Conservation (phyloP, 2,329 filamentous ascomycete species). For the Verticillium tricorpus region DNA sequence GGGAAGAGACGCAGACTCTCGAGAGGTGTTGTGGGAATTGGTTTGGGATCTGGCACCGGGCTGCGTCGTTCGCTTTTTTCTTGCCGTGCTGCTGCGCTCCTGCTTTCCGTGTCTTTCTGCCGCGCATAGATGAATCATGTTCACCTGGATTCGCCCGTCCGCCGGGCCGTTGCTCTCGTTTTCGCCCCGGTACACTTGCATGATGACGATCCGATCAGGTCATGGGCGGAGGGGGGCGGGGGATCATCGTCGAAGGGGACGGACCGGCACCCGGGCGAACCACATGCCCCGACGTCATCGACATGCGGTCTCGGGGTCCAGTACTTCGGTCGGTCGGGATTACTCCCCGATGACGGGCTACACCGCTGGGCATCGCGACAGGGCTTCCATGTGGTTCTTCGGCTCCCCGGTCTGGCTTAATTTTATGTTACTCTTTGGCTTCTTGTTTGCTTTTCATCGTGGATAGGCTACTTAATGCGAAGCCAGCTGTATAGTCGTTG, state of each 20-base stretch:
- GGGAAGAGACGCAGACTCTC: constrained; percentile 2
- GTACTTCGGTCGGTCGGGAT: background rate
- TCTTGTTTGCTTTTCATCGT: background rate
- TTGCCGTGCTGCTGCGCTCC: background rate
- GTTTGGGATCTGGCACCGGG: constrained; percentile 8
- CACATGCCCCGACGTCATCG: background rate
- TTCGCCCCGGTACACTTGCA: background rate
- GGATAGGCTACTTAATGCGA: background rate
- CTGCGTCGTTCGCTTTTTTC: constrained; percentile 13
- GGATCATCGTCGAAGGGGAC: background rate
- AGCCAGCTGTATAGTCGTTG: background rate
- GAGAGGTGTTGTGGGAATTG: constrained; percentile 11
- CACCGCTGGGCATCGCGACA: background rate
- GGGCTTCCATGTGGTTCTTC: background rate
- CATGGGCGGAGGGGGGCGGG: background rate
- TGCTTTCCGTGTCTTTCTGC: constrained; percentile 5
- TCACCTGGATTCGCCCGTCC: constrained; percentile 1
- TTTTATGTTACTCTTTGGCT: background rate
- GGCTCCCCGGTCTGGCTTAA: background rate
- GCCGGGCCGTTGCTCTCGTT: background rate
- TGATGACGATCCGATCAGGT: background rate
- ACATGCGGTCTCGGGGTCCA: background rate
- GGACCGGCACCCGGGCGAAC: background rate
- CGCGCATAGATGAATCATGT: constrained; percentile 12
- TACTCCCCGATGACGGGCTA: background rate